Evolutionary conservation across 257 asterid genomes (phyloP).

Genomic region (Gentiana macrophylla): DNA sequence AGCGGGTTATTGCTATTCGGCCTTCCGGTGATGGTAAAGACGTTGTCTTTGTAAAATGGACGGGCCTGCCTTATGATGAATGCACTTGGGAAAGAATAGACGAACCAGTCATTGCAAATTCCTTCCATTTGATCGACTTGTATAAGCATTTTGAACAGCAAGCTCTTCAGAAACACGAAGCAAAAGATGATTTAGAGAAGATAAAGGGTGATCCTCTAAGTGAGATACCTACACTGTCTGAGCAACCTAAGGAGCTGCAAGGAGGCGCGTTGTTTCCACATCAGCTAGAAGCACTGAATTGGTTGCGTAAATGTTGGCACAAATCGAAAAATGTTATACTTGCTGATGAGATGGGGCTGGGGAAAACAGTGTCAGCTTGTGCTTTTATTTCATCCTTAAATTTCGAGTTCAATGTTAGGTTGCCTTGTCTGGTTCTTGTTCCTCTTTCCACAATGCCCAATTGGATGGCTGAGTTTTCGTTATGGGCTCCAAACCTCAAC

Average conservation of each 20-base stretch:
- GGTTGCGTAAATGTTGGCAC: constrained; percentile 96
- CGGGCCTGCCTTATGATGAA: constrained; percentile 81
- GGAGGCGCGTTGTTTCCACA: constrained; percentile 93
- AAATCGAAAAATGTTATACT: constrained; percentile 89
- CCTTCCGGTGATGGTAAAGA: constrained; percentile 49
- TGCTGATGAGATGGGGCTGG: constrained; percentile 99
- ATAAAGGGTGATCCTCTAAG: constrained; percentile 27
- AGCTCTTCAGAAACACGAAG: constrained; percentile 41
- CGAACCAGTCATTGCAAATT: constrained; percentile 57
- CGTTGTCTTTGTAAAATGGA: constrained; percentile 83
- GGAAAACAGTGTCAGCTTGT: constrained; percentile 92
- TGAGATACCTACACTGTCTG: constrained; percentile 61
- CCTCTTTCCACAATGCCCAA: constrained; percentile 99
- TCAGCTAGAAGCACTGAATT: constrained; percentile 95
- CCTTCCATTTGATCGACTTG: constrained; percentile 51
- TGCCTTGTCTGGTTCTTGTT: constrained; percentile 91
- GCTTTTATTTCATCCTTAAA: constrained; percentile 82
- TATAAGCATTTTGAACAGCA: constrained; percentile 66
- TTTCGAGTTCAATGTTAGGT: constrained; percentile 65
- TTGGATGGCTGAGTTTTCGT: constrained; percentile 93
- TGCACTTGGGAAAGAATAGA: constrained; percentile 95
- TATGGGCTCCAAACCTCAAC: constrained; percentile 94
- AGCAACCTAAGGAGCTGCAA: constrained; percentile 81
- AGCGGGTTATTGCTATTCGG: constrained; percentile 68
- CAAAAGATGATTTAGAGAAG: constrained; percentile 27